Evolutionary conservation across 163 green algal species (phyloP), one percentile per base, ranked within the genome.

Genomic region (Scenedesmus sp.): DNA sequence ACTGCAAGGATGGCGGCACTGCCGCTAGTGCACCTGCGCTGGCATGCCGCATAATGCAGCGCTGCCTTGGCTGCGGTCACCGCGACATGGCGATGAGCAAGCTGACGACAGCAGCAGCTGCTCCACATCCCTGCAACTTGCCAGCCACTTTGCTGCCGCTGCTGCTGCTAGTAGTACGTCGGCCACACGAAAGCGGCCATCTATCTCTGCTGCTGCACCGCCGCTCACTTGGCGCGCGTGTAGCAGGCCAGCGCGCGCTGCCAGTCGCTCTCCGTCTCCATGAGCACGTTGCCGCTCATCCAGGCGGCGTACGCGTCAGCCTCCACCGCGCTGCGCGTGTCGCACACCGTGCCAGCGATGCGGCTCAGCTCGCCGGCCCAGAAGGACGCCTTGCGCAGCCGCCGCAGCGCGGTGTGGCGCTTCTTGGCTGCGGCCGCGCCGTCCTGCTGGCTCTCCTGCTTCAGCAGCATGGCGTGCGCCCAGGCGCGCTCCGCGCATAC

Each of bases 401-500:
- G 94, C 52, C 86, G 88, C 46, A 96, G 93, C 9, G 95, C 89
- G 87, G 97, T 95, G 86, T 96, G 92, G 26, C 96, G 92, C 87
- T 96, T 96, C 9, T 83, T 85, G 0, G 93, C 62, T 4, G 66
- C 81, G 57, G 93, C 92, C 5, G 60, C 87, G 34, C 74, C 70
- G 20, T 83, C 87, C 54, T 34, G 56, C 77, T 94, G 89, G 81
- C 88, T 92, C 90, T 96, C 93, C 79, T 95, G 94, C 91, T 96
- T 96, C 7, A 96, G 91, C 83, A 97, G 93, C 94, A 98, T 98
- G 34, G 96, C 97, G n/a, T 96, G 93, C 0, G 96, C 94, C 97
- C 97, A 99, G 15, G 94, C 95, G 1, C 97, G 94, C 94, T 99
- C 97, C 4, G 97, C 96, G 20, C 62, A 93, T 62, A 99, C 95